Evolutionary conservation across 2,329 filamentous ascomycete genomes (phyloP).

Genomic region (Talaromyces sp.): DNA sequence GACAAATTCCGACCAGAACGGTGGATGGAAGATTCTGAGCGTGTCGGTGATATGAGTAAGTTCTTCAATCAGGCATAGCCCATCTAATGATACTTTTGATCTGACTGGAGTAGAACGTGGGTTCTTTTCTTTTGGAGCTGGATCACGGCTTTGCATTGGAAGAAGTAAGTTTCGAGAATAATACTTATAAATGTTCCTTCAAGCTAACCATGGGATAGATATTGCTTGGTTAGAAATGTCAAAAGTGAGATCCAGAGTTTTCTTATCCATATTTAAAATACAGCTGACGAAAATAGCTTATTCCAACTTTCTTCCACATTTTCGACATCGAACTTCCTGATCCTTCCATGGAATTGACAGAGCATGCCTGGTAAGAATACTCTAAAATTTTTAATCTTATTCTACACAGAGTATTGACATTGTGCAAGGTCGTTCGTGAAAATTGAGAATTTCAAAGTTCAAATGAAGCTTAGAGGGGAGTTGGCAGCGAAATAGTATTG

Average conservation of each 20-base stretch:
- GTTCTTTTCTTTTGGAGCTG: slow-evolving; percentile 16
- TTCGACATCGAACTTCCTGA: neutral
- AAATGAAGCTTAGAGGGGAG: neutral
- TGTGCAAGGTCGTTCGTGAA: neutral
- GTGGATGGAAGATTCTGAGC: slow-evolving; percentile 2
- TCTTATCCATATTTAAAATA: neutral
- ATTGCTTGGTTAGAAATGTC: slow-evolving; percentile 16
- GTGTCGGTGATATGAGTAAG: slow-evolving; percentile 7
- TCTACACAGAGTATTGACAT: neutral
- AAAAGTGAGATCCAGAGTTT: slow-evolving; percentile 1
- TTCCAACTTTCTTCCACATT: neutral
- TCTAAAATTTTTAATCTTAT: neutral
- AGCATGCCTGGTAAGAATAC: neutral
- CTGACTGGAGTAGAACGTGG: slow-evolving; percentile 5
- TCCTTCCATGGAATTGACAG: neutral
- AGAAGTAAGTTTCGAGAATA: slow-evolving; percentile 11
- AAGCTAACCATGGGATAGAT: slow-evolving; percentile 2
- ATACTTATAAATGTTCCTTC: neutral
- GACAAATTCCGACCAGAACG: slow-evolving; percentile 9
- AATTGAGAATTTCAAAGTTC: neutral
- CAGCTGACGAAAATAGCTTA: neutral
- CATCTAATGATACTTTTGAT: neutral
- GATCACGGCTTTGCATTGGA: slow-evolving; percentile 13
- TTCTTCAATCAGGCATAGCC: neutral
- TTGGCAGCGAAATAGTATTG: neutral